Evolutionary conservation across 2,329 filamentous ascomycete genomes (phyloP).

Genomic region (Trichoderma endophyticum): DNA sequence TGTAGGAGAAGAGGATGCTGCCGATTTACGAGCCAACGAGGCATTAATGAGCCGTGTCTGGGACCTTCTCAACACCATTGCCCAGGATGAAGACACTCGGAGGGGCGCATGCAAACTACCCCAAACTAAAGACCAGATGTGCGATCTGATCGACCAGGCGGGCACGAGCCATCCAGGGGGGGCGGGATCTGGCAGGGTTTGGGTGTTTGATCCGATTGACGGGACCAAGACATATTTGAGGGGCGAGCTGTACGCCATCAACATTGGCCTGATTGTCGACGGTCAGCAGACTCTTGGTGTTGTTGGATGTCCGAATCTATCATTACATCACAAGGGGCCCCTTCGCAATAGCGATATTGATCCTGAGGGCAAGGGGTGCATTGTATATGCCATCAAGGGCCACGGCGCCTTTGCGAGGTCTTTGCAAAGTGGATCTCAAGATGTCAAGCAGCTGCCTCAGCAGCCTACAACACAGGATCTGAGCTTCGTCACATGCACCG

Average conservation of each 20-base stretch:
- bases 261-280: constrained; percentile 50
- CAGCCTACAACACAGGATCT: constrained; percentile 24
- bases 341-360: constrained; percentile 46
- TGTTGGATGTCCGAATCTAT: constrained; percentile 48
- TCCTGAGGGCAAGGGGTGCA: constrained; percentile 42
- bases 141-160: constrained; percentile 53
- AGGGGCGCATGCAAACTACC: constrained; percentile 34
- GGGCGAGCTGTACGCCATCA: constrained; percentile 56
- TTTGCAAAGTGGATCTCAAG: constrained; percentile 28
- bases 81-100: constrained; percentile 27
- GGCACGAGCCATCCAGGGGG: constrained; percentile 38
- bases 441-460: not conserved
- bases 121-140: constrained; percentile 43
- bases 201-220: constrained; percentile 61
- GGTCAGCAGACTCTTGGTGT: constrained; percentile 49
- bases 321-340: constrained; percentile 37
- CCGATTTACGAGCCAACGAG: constrained; percentile 42
- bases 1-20: constrained; percentile 55
- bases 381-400: constrained; percentile 49
- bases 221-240: constrained; percentile 56
- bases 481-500: constrained; percentile 47
- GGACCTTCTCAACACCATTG: constrained; percentile 38
- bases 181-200: constrained; percentile 40
- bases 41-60: constrained; percentile 47
- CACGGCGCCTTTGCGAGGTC: constrained; percentile 48